Conservation (phyloP, 176 grass and related monocot species). For the Eleusine indica region DNA sequence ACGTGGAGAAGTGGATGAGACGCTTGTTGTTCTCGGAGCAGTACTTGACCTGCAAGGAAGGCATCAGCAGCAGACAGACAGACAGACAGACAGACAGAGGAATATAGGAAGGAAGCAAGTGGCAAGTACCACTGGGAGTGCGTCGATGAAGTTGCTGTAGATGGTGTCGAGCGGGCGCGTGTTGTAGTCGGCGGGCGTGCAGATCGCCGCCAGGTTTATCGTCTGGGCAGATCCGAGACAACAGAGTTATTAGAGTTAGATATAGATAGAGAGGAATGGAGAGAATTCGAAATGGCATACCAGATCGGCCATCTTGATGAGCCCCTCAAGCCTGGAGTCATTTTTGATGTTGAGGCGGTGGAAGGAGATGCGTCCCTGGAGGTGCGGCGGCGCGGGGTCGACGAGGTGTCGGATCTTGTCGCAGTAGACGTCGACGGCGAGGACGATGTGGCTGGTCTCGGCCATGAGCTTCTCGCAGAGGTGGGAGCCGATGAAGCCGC, state of each 20-base stretch:
- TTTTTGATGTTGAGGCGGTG: slow-evolving; percentile 99
- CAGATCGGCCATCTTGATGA: slow-evolving; percentile 96
- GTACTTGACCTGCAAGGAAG: slow-evolving; percentile 72
- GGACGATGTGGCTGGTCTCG: slow-evolving; percentile 72
- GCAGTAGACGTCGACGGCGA: slow-evolving; percentile 92
- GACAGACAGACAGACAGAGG: background rate
- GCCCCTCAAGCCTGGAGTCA: slow-evolving; percentile 87
- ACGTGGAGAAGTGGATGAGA: slow-evolving; percentile 99
- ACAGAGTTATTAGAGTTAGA: background rate
- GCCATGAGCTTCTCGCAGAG: slow-evolving; percentile 98
- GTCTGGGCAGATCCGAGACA: slow-evolving; percentile 58
- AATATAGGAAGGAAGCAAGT: background rate
- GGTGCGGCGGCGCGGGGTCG: slow-evolving; percentile 57
- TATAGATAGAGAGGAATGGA: too few species aligned
- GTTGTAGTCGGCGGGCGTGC: slow-evolving; percentile 98
- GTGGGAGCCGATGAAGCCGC: slow-evolving; percentile 97
- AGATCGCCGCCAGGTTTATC: slow-evolving; percentile 96
- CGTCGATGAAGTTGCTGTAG: slow-evolving; percentile 99
- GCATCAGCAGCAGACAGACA: background rate
- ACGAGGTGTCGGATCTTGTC: slow-evolving; percentile 99
- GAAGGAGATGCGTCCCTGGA: slow-evolving; percentile 76
- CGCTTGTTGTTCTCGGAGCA: slow-evolving; percentile 98
- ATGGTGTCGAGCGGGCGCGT: slow-evolving; percentile 95
- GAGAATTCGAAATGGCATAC: slow-evolving; percentile 3
- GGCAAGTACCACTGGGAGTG: slow-evolving; percentile 78